Evolutionary conservation across 2,329 filamentous ascomycete genomes (phyloP).

Genomic region (Colletotrichum abscissum): DNA sequence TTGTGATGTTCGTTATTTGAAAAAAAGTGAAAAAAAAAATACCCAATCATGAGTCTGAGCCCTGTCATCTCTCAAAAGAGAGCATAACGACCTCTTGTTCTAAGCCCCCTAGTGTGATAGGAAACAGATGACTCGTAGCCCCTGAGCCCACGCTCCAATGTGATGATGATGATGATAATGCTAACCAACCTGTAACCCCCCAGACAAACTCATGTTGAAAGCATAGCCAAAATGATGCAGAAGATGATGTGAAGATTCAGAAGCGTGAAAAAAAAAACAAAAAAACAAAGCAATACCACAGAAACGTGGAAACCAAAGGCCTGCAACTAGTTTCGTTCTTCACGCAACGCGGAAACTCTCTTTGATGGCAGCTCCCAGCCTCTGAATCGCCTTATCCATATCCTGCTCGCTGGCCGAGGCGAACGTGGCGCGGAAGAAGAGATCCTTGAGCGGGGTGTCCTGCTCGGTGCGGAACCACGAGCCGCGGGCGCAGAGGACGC

Average conservation of each 20-base stretch:
- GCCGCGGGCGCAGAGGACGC: slow-evolving; percentile 84
- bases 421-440: slow-evolving; percentile 93
- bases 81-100: background rate
- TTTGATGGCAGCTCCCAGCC: slow-evolving; percentile 81
- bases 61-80: background rate
- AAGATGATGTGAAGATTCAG: too few relatives aligned
- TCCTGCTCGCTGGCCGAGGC: slow-evolving; percentile 80
- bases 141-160: background rate
- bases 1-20: background rate
- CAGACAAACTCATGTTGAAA: background rate
- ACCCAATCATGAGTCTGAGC: background rate
- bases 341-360: slow-evolving; percentile 59
- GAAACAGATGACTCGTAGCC: background rate
- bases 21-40: too few relatives aligned
- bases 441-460: slow-evolving; percentile 65
- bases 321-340: too few relatives aligned
- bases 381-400: slow-evolving; percentile 77
- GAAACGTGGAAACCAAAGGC: too few relatives aligned
- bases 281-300: background rate
- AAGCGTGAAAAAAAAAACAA: background rate
- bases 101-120: background rate
- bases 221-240: background rate
- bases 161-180: background rate
- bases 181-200: background rate
- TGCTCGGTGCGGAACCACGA: slow-evolving; percentile 91